Evolutionary conservation across 1,284 basidiomycete genomes (phyloP).

Genomic region (Ceratorhiza oryzae-sativae): DNA sequence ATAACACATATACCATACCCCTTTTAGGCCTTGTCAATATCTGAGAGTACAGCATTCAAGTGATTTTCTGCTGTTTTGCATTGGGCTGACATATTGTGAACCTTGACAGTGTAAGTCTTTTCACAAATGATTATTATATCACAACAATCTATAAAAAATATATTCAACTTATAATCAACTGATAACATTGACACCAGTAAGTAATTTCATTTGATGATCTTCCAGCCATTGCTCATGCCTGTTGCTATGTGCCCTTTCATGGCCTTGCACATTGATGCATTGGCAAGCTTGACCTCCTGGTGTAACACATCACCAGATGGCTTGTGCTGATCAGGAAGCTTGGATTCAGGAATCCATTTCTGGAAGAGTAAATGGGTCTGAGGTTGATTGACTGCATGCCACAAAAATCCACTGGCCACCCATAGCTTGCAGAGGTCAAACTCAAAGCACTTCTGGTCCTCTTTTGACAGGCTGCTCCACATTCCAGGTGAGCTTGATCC

Average conservation of each 20-base stretch:
- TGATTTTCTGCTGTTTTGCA: slow-evolving; percentile 20
- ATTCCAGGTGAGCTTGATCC: not conserved
- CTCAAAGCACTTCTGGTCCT: not conserved
- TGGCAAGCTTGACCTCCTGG: not conserved
- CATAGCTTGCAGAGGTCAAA: slow-evolving; percentile 8
- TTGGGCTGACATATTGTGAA: slow-evolving; percentile 11
- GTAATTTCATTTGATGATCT: slow-evolving; percentile 10
- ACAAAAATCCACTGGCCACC: slow-evolving; percentile 11
- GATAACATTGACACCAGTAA: slow-evolving; percentile 33
- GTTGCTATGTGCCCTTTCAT: slow-evolving; percentile 27
- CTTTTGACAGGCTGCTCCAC: not conserved
- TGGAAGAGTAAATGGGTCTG: slow-evolving; percentile 11
- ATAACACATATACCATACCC: not conserved
- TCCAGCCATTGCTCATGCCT: slow-evolving; percentile 39
- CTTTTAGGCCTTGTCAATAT: not conserved
- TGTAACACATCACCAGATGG: slow-evolving; percentile 12
- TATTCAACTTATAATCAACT: slow-evolving; percentile 19
- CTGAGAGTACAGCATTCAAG: not conserved
- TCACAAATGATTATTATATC: not conserved
- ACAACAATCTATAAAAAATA: not conserved
- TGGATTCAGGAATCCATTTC: not conserved
- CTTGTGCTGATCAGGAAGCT: slow-evolving; percentile 12
- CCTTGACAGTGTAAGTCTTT: slow-evolving; percentile 14
- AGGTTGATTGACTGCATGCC: not conserved
- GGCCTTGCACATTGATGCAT: not conserved